These are phyloP conservation scores for Xylaria grammica DNA, from an alignment of 495 filamentous ascomycete species.

Conservation along the genomic window DNA sequence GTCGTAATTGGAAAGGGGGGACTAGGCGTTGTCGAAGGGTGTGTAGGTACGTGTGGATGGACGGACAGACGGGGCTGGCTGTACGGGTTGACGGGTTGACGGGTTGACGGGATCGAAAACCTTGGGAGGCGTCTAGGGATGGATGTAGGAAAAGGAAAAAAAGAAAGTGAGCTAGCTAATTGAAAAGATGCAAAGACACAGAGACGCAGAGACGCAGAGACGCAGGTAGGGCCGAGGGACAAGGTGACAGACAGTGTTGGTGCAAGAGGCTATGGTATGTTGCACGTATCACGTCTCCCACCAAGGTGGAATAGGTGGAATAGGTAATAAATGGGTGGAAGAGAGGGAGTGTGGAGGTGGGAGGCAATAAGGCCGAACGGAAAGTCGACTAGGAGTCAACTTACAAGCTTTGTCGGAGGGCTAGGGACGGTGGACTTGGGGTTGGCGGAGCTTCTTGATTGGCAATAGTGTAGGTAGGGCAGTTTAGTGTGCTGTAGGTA, in stretches of 20 bases:
- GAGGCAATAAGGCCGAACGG: slow-evolving; percentile 25
- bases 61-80: background rate
- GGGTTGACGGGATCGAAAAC: slow-evolving; percentile 9
- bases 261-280: slow-evolving; percentile 1
- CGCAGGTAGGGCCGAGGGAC: slow-evolving; percentile 16
- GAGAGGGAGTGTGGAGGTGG: slow-evolving; percentile 17
- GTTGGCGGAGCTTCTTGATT: slow-evolving; percentile 24
- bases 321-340: slow-evolving; percentile 5
- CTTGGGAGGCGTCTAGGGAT: background rate
- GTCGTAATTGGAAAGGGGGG: background rate
- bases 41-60: background rate
- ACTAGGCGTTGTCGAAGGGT: background rate
- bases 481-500: slow-evolving; percentile 7
- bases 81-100: too few species aligned
- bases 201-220: too few species aligned
- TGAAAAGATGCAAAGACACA: background rate
- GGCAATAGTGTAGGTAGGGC: slow-evolving; percentile 16
- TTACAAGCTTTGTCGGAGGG: slow-evolving; percentile 2
- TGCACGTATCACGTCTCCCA: slow-evolving; percentile 20
- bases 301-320: slow-evolving; percentile 11
- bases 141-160: background rate
- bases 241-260: background rate
- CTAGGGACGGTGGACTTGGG: slow-evolving; percentile 6
- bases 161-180: slow-evolving; percentile 8
- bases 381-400: background rate